These are phyloP conservation scores for Parietichytrium sp. DNA, from an alignment of 108 stramenopile genomes.

Conservation along the genomic window DNA sequence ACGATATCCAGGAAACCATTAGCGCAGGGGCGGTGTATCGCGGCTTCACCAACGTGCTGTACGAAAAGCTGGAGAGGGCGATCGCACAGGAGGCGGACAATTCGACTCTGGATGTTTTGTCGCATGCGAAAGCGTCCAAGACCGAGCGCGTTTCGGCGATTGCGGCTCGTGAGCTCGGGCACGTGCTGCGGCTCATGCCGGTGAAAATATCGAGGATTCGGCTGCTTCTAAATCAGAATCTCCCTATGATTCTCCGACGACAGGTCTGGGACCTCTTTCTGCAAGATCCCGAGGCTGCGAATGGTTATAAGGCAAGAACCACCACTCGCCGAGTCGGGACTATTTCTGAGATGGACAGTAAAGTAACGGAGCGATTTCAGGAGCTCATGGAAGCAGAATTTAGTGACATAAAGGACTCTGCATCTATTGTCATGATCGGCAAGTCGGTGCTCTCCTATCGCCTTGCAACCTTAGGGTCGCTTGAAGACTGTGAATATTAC, in stretches of 20 bases:
- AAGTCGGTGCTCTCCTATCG: constrained; percentile 30
- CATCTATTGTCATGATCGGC: constrained; percentile 10
- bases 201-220: neutral
- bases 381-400: neutral
- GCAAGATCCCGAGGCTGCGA: neutral
- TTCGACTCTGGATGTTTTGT: neutral
- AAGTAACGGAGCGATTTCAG: constrained; percentile 26
- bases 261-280: constrained; percentile 33
- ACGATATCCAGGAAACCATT: neutral
- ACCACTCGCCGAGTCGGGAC: neutral
- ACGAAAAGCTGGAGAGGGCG: neutral
- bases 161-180: neutral
- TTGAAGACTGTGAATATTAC: neutral
- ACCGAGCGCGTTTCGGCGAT: neutral
- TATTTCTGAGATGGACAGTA: neutral
- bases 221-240: constrained; percentile 8
- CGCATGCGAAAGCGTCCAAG: neutral
- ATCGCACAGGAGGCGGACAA: too few species aligned
- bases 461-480: neutral
- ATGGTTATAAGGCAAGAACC: neutral
- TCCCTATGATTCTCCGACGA: neutral
- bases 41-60: neutral
- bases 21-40: neutral
- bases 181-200: neutral
- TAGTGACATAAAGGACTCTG: neutral